Evolutionary conservation across 371 early-diverging fungal species (phyloP), one percentile per base, ranked within the genome.

Genomic region (Rhizopus sp.): DNA sequence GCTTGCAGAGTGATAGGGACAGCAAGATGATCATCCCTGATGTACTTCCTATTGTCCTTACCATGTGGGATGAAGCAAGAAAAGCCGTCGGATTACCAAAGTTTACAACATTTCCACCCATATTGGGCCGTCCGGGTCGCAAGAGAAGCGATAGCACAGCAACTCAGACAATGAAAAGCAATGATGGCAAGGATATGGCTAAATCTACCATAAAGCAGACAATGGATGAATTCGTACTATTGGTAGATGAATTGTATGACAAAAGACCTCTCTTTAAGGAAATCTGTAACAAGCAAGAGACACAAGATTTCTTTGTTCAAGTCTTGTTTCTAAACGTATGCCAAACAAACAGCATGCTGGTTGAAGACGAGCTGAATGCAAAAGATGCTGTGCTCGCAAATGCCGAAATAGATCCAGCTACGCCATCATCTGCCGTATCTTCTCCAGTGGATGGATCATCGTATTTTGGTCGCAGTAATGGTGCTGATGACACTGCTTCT

Each of bases 301-400:
- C 75, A 7, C 63, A 86, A 29, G 89, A 87, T 50, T 73, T 70
- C 9, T 57, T 88, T 29, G 69, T 85, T 10, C 68, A 64, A 7
- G 73, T 82, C 7, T 45, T 87, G 5, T 88, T 84, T 53, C 78
- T 80, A 7, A 70, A 83, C 6, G 69, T 87, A 2, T 84, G 82
- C 50, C 60, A 63, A 48, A 62, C 72, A 10, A 70, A 77, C 54
- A 64, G 68, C 7, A 66, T 81, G 60, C 60, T 73, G 5, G 70
- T 72, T 1, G 83, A 81, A 16, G 55, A 59, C 6, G 86, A 85
- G 39, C 57, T 81, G 12, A 42, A 23, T 15, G 64, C 73, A 13
- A 76, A 77, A 47, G 82, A 73, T n/a, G 63, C 71, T 1, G 69
- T 73, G 10, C 58, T 76, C 5, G 55, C 58, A 0, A 66, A 60